These are phyloP conservation scores for Alternaria sp. DNA, from an alignment of 2,329 filamentous ascomycete species.

Conservation along the genomic window DNA sequence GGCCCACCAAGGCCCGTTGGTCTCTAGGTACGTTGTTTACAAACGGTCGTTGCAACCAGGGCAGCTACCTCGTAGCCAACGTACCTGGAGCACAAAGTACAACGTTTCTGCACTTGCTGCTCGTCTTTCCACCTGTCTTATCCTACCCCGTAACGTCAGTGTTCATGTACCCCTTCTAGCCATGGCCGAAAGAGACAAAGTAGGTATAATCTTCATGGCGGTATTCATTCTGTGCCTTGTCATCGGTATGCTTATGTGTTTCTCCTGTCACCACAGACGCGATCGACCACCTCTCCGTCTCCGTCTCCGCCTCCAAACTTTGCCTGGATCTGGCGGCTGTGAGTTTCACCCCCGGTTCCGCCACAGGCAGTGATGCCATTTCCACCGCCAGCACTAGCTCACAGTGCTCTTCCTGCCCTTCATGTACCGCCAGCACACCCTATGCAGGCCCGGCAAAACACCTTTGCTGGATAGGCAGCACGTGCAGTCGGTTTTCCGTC, in stretches of 20 bases:
- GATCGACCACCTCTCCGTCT: neutral
- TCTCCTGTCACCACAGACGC: neutral
- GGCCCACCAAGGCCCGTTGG: neutral
- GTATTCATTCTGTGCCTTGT: neutral
- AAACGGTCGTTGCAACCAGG: neutral
- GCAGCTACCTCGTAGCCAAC: accelerated
- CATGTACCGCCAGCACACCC: no score
- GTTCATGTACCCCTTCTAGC: neutral
- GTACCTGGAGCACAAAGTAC: neutral
- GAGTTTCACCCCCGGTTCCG: accelerated
- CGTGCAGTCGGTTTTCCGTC: neutral
- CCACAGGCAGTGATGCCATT: neutral
- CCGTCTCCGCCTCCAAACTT: neutral
- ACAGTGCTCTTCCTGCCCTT: neutral
- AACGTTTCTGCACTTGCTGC: neutral
- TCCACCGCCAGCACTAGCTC: accelerated
- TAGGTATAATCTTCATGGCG: neutral
- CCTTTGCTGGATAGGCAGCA: neutral
- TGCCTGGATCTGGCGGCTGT: neutral
- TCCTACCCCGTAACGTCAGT: neutral
- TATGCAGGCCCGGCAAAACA: neutral
- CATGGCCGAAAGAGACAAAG: slow-evolving; percentile 7
- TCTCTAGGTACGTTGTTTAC: neutral
- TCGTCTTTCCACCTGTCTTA: neutral
- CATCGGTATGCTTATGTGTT: neutral